phyloP scores from a whole-genome alignment of 495 filamentous ascomycete genomes.

The Amorphotheca resinae region DNA sequence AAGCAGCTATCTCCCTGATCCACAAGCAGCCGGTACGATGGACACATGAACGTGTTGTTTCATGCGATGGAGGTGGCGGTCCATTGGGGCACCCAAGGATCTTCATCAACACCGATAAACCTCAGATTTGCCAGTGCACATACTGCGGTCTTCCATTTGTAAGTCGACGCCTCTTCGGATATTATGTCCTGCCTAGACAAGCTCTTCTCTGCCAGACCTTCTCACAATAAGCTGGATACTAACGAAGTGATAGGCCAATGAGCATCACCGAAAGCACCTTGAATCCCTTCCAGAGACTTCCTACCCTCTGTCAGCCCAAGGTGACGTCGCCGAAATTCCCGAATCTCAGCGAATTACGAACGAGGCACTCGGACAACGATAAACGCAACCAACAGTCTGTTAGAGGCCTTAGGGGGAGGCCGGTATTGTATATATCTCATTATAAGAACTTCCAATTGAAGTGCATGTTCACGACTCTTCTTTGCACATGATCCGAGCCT shows the following conservation, averaged over 20 bases:
- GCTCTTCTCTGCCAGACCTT: background rate
- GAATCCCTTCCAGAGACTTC: conserved; percentile 65
- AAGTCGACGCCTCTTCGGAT: conserved; percentile 27
- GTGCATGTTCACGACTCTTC: too few relatives aligned
- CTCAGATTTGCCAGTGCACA: conserved; percentile 75
- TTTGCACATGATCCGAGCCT: too few relatives aligned
- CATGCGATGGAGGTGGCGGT: conserved; percentile 89
- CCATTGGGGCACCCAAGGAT: conserved; percentile 83
- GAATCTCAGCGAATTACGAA: conserved; percentile 42
- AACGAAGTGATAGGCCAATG: conserved; percentile 51
- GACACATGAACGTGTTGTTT: conserved; percentile 67
- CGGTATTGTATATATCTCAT: conserved; percentile 15
- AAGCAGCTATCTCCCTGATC: conserved; percentile 86
- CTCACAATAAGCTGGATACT: background rate
- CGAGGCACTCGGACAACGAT: conserved; percentile 40
- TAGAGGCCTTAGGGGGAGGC: background rate
- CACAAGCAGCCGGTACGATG: conserved; percentile 91
- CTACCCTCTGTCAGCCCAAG: conserved; percentile 53
- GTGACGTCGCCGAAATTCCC: conserved; percentile 38
- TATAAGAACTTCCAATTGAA: too few relatives aligned
- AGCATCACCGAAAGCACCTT: conserved; percentile 70
- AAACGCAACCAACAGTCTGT: conserved; percentile 12
- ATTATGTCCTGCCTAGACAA: background rate
- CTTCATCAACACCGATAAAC: conserved; percentile 97
- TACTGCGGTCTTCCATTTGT: conserved; percentile 97